Percentiles rank a stretch among this genome's conserved stretches.
Conservation (phyloP, 345 rosid species). For the Rhodomyrtus tomentosa region DNA sequence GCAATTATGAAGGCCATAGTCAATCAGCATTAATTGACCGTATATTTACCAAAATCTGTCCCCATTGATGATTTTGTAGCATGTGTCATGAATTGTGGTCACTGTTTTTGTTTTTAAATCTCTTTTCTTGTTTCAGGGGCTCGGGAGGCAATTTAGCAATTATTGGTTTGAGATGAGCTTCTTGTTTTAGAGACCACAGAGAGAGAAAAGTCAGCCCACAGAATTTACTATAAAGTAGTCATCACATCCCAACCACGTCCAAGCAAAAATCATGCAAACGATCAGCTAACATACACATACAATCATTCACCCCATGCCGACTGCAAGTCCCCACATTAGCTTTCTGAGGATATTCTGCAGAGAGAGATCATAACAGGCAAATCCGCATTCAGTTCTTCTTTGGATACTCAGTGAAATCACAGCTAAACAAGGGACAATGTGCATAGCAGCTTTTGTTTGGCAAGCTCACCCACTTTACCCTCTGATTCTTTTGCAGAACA, state of each 20-base stretch:
- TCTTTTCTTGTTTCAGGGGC: neutral
- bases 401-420: neutral
- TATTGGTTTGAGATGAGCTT: neutral
- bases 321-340: neutral
- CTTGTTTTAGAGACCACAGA: neutral
- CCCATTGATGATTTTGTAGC: neutral
- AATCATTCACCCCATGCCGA: neutral
- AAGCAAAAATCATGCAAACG: neutral
- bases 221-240: neutral
- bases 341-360: neutral
- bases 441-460: conserved; percentile 55
- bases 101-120: neutral
- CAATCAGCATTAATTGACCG: no score
- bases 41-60: no score
- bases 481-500: conserved; percentile 47
- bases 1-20: neutral
- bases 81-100: neutral
- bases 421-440: conserved; percentile 18
- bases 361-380: neutral
- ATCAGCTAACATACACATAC: neutral
- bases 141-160: neutral
- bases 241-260: neutral
- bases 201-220: neutral
- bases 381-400: neutral
- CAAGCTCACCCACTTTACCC: conserved; percentile 52